phyloP scores from a whole-genome alignment of 2,329 filamentous ascomycete species.

The Alternaria rosae region DNA sequence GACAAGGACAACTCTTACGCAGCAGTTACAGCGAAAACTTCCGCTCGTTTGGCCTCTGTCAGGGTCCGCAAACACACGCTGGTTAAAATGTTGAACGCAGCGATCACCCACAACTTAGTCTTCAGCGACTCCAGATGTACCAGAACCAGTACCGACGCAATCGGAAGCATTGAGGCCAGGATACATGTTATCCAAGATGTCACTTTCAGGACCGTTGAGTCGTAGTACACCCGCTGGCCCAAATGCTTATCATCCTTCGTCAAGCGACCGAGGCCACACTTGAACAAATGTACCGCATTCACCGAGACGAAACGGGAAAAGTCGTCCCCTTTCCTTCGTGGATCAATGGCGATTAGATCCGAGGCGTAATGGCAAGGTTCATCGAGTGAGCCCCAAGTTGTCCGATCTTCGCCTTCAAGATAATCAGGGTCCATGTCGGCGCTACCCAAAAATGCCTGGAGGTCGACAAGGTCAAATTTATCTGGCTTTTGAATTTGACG shows the following conservation, averaged over 20 bases:
- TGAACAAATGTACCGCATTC: slow-evolving; percentile 14
- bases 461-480: too few relatives aligned
- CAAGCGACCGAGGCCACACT: slow-evolving; percentile 1
- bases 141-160: slow-evolving; percentile 29
- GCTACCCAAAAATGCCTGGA: too few relatives aligned
- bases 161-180: slow-evolving; percentile 30
- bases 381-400: background rate
- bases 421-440: too few relatives aligned
- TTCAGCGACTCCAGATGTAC: slow-evolving; percentile 18
- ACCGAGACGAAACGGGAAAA: slow-evolving; percentile 18
- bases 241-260: background rate
- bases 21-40: slow-evolving; percentile 36
- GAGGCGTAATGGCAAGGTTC: background rate
- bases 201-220: background rate
- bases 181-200: slow-evolving; percentile 30
- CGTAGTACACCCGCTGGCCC: background rate
- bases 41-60: slow-evolving; percentile 30
- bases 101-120: slow-evolving; percentile 24
- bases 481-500: too few relatives aligned
- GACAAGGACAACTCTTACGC: slow-evolving; percentile 28
- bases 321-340: slow-evolving; percentile 7
- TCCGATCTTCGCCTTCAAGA: too few relatives aligned
- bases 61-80: slow-evolving; percentile 28
- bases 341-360: slow-evolving; percentile 15
- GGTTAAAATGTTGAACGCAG: slow-evolving; percentile 30